Evolutionary conservation across 2,329 filamentous ascomycete genomes (phyloP).

Genomic region (Neoscytalidium dimidiatum): DNA sequence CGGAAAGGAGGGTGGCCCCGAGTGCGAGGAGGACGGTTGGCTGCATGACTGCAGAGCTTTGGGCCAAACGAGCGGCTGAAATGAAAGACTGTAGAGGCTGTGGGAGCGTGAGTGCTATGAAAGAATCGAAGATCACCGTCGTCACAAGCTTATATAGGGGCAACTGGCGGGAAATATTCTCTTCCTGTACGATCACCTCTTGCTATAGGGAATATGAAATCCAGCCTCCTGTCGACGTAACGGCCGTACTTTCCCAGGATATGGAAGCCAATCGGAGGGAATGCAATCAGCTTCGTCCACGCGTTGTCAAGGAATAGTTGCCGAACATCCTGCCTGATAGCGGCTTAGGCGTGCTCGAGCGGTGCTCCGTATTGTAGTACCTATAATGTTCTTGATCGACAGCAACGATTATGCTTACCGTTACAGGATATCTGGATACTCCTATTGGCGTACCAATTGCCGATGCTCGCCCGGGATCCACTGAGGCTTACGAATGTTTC

Average conservation of each 20-base stretch:
- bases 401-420: slow-evolving; percentile 5
- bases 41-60: background rate
- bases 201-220: background rate
- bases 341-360: background rate
- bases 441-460: background rate
- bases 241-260: background rate
- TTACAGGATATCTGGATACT: background rate
- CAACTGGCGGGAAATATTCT: background rate
- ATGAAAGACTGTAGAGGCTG: background rate
- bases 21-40: slow-evolving; percentile 5
- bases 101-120: background rate
- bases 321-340: background rate
- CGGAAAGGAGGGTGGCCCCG: background rate
- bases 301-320: background rate
- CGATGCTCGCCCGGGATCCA: background rate
- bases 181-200: background rate
- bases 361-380: background rate
- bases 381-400: background rate
- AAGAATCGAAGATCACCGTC: background rate
- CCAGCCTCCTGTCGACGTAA: background rate
- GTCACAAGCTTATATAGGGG: background rate
- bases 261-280: background rate
- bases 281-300: background rate
- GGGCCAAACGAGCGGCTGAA: slow-evolving; percentile 3
- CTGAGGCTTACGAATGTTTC: slow-evolving; percentile 13